Evolutionary conservation across 1,284 basidiomycete genomes (phyloP), one percentile per base, ranked within the genome.

Genomic region (Austropuccinia psidii): DNA sequence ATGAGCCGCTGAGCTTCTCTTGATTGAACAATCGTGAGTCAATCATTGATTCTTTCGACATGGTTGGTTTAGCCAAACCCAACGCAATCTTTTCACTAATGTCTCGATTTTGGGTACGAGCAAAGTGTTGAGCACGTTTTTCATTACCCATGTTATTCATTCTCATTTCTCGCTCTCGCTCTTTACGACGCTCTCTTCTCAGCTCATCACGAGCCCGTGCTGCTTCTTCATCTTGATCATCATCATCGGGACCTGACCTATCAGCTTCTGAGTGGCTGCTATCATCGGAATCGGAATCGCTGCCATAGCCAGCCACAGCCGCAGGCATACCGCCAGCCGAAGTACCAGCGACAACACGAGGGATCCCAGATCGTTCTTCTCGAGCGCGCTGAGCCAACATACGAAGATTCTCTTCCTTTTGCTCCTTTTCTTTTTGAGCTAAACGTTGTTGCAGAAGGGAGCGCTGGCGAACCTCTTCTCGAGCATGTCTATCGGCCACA

Each of bases 111-210:
- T 93, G 93, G 80, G 75, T 97, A 91, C 90, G 87, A 29, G 94
- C 92, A 70, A 98, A 85, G 85, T 92, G 88, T 83, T 96, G 96
- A 29, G 96, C 93, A 6, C 96, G 87, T 80, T 93, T 90, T 82
- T 98, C 96, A 41, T 89, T 88, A 43, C 96, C 96, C 96, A 99
- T 99, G 80, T 98, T 98, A 82, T 87, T 93, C 93, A 98, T 96
- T 74, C 96, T 86, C 88, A 98, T 87, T 83, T 99, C 95, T 66
- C 95, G 88, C 83, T 98, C 94, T 41, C 94, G 87, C 80, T 98
- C 92, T 74, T 89, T 86, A 78, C 91, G 86, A 84, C 97, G 93
- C 84, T 98, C 93, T 68, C 86, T 84, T 68, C 95, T 87, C 86
- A 98, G 93, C 77, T 89, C 83, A 81, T 98, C 94, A 65, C 96